Base-by-base conservation (phyloP, 2,329 filamentous ascomycete genomes). In the Fusarium chlamydosporum region DNA sequence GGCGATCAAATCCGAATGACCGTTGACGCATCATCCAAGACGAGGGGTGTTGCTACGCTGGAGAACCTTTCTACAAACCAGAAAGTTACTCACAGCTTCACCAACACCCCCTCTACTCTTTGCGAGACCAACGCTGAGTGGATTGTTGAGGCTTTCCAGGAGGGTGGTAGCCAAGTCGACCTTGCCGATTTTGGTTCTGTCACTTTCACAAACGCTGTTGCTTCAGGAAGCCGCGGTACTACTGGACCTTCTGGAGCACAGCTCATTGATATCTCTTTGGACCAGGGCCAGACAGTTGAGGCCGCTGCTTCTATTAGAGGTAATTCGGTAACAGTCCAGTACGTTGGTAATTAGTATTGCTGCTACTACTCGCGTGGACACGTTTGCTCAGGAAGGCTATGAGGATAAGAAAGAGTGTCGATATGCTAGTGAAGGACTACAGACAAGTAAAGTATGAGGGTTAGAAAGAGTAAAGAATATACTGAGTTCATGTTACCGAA, bases 61-160 rank as follows among this genome's bases (percentile, higher is more conserved):
- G 67, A 85, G 67, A 89, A 89, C 75, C 70, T 81, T 65, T 82
- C 79, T 11, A 88, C 81, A 3, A 86, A 86, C 43, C 74, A 85
- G 72, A 81, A 72, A 6, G 86, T 85, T 29, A 82, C 80, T 16
- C 83, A 89, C 77, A 81, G 78, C 6, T 83, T 89, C 75, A 78
- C 71, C 40, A 79, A 77, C 53, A 78, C 85, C 50, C 74, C 74
- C 4, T 76, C 76, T n/a, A 65, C 71, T 16, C 81, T 89, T 15
- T 85, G 83, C 71, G 80, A 86, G 71, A 82, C 83, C 70, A 88
- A 88, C 64, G 87, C 86, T 12, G 87, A 89, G 73, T 90, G 87
- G 86, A 89, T 89, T 68, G 86, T 89, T 15, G 87, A 89, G 78
- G 77, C 75, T n/a, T 78, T 78, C 61, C 64, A 70, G 55, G 64